Conservation (phyloP, 2,329 filamentous ascomycete species). For the Ploettnerulaceae sp. region DNA sequence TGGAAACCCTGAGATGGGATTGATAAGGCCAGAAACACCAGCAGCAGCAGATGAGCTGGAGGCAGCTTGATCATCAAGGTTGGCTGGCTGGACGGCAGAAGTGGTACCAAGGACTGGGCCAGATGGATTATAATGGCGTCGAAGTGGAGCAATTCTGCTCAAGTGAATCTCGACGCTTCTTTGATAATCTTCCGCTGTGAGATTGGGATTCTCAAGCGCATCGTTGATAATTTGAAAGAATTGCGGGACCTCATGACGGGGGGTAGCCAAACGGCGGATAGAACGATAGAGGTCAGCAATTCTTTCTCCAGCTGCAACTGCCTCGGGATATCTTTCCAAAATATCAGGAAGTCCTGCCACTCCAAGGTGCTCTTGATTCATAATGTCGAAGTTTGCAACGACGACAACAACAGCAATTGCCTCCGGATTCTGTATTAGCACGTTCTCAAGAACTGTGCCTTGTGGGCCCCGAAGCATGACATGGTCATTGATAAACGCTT, state of each 20-base stretch:
- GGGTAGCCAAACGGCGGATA: neutral
- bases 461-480: neutral
- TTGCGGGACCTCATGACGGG: neutral
- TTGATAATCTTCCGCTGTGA: neutral
- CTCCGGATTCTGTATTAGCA: neutral
- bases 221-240: neutral
- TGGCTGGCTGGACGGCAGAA: neutral
- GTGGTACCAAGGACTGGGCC: neutral
- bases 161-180: neutral
- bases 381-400: neutral
- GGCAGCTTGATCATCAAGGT: too few relatives aligned
- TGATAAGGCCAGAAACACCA: too few relatives aligned
- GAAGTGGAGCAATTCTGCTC: neutral
- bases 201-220: neutral
- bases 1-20: too few relatives aligned
- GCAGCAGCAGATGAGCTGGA: too few relatives aligned
- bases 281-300: neutral
- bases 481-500: neutral
- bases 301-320: neutral
- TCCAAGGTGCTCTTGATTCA: neutral
- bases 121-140: neutral
- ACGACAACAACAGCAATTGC: conserved; percentile 4
- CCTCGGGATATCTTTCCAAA: neutral
- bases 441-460: neutral
- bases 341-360: neutral